Percentiles rank a stretch among this genome's conserved stretches.
These are phyloP conservation scores for Galeopsis tetrahit DNA, from an alignment of 257 asterid genomes.

Conservation along the genomic window DNA sequence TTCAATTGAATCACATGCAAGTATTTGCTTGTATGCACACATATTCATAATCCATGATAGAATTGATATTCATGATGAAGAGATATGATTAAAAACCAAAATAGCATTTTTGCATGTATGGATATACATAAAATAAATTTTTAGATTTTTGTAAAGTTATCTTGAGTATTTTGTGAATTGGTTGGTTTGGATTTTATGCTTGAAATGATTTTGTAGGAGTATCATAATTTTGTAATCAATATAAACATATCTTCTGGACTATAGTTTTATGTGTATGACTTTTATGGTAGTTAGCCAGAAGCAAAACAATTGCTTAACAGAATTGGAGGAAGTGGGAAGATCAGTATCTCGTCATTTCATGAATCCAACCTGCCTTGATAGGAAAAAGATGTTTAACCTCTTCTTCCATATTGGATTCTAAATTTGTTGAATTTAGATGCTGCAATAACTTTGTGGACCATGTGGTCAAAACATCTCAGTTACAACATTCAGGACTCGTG, in stretches of 20 bases:
- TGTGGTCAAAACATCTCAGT: not conserved
- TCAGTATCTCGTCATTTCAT: not conserved
- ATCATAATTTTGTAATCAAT: not conserved
- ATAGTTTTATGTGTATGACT: not conserved
- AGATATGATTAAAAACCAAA: not conserved
- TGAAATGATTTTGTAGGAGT: not conserved
- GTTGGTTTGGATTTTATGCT: not conserved
- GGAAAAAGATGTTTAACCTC: not conserved
- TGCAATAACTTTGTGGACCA: not conserved
- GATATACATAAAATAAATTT: not conserved
- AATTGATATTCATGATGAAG: not conserved
- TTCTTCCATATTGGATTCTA: not conserved
- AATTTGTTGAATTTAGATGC: not conserved
- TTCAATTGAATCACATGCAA: not conserved
- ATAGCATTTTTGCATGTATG: not conserved
- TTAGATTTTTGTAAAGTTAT: not conserved
- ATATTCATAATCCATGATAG: not conserved
- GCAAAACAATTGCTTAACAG: not conserved
- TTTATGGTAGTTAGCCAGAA: not conserved
- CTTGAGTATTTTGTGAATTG: not conserved
- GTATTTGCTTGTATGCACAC: not conserved
- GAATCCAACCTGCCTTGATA: not conserved
- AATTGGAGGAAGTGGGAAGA: not conserved
- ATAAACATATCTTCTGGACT: not conserved
- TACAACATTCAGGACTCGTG: not conserved